Percentiles rank a stretch among this genome's conserved stretches.
These are phyloP conservation scores for Vanilla planifolia DNA, from an alignment of 106 monocot species.

Conservation along the genomic window DNA sequence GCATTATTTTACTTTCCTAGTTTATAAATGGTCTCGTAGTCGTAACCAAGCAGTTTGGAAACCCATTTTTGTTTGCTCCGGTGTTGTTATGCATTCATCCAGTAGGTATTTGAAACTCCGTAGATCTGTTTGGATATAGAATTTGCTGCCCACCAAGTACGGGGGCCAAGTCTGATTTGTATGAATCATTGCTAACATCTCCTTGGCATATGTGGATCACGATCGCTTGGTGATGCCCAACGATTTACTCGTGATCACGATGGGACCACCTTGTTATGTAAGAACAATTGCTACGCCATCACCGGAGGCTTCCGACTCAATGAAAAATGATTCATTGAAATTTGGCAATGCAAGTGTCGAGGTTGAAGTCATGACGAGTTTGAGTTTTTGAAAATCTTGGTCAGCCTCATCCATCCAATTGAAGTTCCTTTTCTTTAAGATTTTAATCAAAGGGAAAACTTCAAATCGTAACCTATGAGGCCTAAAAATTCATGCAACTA, in stretches of 20 bases:
- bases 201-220: neutral
- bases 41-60: too few species aligned
- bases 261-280: neutral
- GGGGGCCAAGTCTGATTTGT: neutral
- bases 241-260: neutral
- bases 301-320: neutral
- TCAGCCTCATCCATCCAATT: too few species aligned
- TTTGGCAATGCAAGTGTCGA: too few species aligned
- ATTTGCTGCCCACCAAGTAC: neutral
- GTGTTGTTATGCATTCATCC: neutral
- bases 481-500: constrained; percentile 10
- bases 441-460: too few species aligned
- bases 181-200: neutral
- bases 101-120: neutral
- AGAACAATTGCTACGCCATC: neutral
- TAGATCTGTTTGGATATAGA: constrained; percentile 2
- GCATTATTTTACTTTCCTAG: too few species aligned
- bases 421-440: too few species aligned
- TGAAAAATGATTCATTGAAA: too few species aligned
- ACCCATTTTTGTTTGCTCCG: too few species aligned
- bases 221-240: neutral
- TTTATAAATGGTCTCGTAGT: too few species aligned
- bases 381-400: too few species aligned
- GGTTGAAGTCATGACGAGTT: too few species aligned
- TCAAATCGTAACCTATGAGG: constrained; percentile 4